Evolutionary conservation across 306 rosid genomes (phyloP).

Genomic region (Macrotyloma uniflorum): DNA sequence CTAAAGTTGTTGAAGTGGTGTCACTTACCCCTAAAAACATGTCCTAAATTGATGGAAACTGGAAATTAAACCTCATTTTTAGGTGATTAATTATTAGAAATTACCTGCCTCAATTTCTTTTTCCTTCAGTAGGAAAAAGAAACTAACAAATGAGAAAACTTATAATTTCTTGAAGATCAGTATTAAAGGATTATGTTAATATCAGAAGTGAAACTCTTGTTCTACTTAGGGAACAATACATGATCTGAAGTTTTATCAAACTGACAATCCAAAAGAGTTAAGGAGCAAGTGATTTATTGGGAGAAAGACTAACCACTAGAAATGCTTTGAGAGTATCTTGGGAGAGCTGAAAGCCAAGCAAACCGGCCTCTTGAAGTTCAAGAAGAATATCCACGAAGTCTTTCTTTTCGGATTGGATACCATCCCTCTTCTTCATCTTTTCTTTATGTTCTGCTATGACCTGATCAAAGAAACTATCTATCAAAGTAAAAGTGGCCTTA

Average conservation of each 20-base stretch:
- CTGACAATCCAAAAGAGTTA: too few relatives aligned
- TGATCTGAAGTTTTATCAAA: too few relatives aligned
- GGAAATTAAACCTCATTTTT: background rate
- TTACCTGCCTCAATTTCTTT: background rate
- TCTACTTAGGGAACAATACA: too few relatives aligned
- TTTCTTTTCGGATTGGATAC: background rate
- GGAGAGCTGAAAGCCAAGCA: slow-evolving; percentile 3
- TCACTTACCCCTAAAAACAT: slow-evolving; percentile 53
- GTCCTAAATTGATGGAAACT: slow-evolving; percentile 45
- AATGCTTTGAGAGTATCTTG: slow-evolving; percentile 28
- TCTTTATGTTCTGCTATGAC: slow-evolving; percentile 5
- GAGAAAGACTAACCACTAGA: slow-evolving; percentile 12
- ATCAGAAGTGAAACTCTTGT: too few relatives aligned
- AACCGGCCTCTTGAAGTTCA: background rate
- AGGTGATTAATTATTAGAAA: background rate
- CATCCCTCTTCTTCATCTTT: background rate
- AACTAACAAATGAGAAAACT: too few relatives aligned
- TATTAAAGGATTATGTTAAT: too few relatives aligned
- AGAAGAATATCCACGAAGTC: slow-evolving; percentile 36
- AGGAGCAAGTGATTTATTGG: background rate
- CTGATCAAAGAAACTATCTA: slow-evolving; percentile 31
- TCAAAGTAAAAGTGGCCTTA: background rate
- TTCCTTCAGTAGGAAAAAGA: too few relatives aligned
- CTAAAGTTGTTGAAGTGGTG: slow-evolving; percentile 37
- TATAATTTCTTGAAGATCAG: too few relatives aligned